These are phyloP conservation scores for Fusarium sp. DNA, from an alignment of 2,329 filamentous ascomycete genomes.

Conservation along the genomic window DNA sequence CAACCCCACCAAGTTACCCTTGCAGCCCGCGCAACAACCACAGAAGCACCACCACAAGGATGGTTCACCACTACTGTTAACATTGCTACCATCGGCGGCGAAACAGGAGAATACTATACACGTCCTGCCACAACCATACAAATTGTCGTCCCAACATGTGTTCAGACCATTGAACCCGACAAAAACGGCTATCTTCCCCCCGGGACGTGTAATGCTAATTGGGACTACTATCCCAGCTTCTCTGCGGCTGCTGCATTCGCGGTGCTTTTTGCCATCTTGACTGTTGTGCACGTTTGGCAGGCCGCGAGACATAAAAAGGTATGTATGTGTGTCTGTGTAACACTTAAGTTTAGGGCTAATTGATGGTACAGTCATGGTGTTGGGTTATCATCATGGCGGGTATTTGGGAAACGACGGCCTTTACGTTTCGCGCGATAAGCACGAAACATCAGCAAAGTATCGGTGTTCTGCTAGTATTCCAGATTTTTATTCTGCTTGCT, in stretches of 20 bases:
- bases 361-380: slow-evolving; percentile 45
- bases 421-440: slow-evolving; percentile 41
- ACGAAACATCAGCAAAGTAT: slow-evolving; percentile 38
- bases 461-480: slow-evolving; percentile 35
- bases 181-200: slow-evolving; percentile 52
- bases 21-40: slow-evolving; percentile 3
- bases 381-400: slow-evolving; percentile 56
- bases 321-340: slow-evolving; percentile 29
- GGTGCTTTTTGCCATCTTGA: slow-evolving; percentile 43
- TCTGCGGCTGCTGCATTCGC: slow-evolving; percentile 48
- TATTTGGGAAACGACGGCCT: slow-evolving; percentile 44
- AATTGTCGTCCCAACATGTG: slow-evolving; percentile 52
- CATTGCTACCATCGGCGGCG: slow-evolving; percentile 38
- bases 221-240: slow-evolving; percentile 53
- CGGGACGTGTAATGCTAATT: slow-evolving; percentile 49
- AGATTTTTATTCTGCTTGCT: slow-evolving; percentile 43
- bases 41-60: slow-evolving; percentile 25
- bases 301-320: slow-evolving; percentile 43
- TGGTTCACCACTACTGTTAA: slow-evolving; percentile 49
- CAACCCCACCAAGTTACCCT: slow-evolving; percentile 21
- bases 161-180: slow-evolving; percentile 52
- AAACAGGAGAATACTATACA: slow-evolving; percentile 35
- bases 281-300: slow-evolving; percentile 38
- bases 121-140: slow-evolving; percentile 51
- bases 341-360: neutral